Conservation (phyloP, 1,284 basidiomycete species). For the Melampsora larici-populina region DNA sequence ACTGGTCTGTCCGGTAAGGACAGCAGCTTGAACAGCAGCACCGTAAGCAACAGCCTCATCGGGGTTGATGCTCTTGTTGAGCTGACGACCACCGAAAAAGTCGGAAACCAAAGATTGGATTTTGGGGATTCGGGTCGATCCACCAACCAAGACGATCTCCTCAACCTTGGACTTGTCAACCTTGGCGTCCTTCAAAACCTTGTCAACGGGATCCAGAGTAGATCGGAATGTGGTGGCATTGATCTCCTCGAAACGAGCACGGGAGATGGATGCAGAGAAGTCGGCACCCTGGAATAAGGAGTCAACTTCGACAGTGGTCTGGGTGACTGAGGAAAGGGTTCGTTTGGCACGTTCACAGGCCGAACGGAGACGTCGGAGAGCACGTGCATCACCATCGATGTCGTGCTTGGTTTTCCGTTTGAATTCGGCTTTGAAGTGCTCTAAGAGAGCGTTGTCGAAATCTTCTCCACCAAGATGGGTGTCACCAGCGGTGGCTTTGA, state of each 20-base stretch:
- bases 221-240: constrained; percentile 91
- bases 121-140: constrained; percentile 99
- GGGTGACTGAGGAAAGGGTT: constrained; percentile 82
- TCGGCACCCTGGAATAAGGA: constrained; percentile 77
- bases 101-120: constrained; percentile 97
- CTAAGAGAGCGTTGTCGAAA: constrained; percentile 95
- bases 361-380: constrained; percentile 85
- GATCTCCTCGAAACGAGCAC: constrained; percentile 99
- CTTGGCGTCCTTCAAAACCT: constrained; percentile 98
- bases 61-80: constrained; percentile 82
- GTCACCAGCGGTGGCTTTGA: constrained; percentile 64
- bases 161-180: constrained; percentile 93
- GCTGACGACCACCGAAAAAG: constrained; percentile 91
- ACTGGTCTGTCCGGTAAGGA: constrained; percentile 91
- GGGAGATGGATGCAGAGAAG: constrained; percentile 92
- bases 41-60: constrained; percentile 62
- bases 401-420: constrained; percentile 76
- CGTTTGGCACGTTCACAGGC: constrained; percentile 99
- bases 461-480: constrained; percentile 76
- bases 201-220: constrained; percentile 96
- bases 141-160: constrained; percentile 98
- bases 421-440: constrained; percentile 70
- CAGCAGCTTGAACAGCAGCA: constrained; percentile 93
- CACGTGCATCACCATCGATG: constrained; percentile 92
- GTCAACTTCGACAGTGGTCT: constrained; percentile 95